Evolutionary conservation across 2,329 filamentous ascomycete genomes (phyloP).

Genomic region (Dactylellina cionopaga): DNA sequence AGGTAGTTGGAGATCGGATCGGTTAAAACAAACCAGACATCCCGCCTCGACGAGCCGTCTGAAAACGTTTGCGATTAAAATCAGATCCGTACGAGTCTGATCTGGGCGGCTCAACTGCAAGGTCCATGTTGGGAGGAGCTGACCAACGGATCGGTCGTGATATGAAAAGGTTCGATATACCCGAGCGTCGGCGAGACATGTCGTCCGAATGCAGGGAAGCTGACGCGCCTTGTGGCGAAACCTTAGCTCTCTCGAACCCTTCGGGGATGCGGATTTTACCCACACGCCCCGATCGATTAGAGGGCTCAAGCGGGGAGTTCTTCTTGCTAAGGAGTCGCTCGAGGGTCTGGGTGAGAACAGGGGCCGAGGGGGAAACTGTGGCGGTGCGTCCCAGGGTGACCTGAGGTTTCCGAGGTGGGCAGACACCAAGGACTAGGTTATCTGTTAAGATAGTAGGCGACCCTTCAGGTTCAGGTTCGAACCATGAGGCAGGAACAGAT

Average conservation of each 20-base stretch:
- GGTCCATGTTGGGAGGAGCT: neutral
- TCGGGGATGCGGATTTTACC: constrained; percentile 37
- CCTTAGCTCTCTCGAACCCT: constrained; percentile 1
- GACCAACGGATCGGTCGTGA: neutral
- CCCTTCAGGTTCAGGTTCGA: neutral
- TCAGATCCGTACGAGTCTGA: neutral
- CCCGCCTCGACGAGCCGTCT: neutral
- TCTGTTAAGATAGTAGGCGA: neutral
- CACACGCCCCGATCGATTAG: neutral
- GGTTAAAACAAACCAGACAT: neutral
- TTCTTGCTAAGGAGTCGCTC: neutral
- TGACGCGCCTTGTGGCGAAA: neutral
- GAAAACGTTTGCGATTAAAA: neutral
- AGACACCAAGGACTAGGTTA: neutral
- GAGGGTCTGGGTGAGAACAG: neutral
- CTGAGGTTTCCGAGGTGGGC: neutral
- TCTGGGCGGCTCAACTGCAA: neutral
- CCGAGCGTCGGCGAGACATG: neutral
- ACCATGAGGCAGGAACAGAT: too few species aligned
- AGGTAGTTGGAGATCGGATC: too few species aligned
- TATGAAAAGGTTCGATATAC: neutral
- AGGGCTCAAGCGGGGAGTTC: neutral
- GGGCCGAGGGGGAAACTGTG: neutral
- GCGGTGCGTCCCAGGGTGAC: neutral
- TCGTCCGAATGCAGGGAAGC: neutral